phyloP scores from a whole-genome alignment of 2,329 filamentous ascomycete species.

The Talaromyces sp. region DNA sequence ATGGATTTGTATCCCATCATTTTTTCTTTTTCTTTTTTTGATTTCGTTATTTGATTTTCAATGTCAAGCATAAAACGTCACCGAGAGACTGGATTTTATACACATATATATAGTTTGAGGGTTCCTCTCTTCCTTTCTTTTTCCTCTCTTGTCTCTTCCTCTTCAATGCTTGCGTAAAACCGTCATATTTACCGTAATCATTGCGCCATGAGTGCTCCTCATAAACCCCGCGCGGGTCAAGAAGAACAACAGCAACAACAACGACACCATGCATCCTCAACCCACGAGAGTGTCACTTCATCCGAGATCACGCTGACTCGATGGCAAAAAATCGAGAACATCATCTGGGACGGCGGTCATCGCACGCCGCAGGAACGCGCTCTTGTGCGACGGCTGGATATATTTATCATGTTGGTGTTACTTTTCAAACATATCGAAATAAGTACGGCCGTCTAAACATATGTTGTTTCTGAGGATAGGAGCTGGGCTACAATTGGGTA shows the following conservation, averaged over 20 bases:
- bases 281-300: not conserved
- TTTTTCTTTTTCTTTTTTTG: not conserved
- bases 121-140: not conserved
- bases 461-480: not conserved
- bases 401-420: conserved; percentile 15
- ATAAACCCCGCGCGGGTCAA: conserved; percentile 7
- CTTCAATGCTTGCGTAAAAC: not conserved
- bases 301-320: conserved; percentile 12
- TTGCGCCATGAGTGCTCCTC: conserved; percentile 6
- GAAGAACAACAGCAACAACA: not conserved
- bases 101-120: not conserved
- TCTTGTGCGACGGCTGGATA: conserved; percentile 15
- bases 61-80: not conserved
- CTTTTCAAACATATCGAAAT: too few relatives aligned
- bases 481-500: conserved; percentile 16
- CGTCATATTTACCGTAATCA: not conserved
- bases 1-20: not conserved
- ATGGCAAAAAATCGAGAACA: conserved; percentile 15
- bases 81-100: not conserved
- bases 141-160: too few relatives aligned
- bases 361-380: conserved; percentile 14
- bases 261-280: not conserved
- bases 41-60: not conserved
- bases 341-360: conserved; percentile 17
- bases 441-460: not conserved